phyloP scores from a whole-genome alignment of 2,329 filamentous ascomycete genomes.

The Cercospora sojina region DNA sequence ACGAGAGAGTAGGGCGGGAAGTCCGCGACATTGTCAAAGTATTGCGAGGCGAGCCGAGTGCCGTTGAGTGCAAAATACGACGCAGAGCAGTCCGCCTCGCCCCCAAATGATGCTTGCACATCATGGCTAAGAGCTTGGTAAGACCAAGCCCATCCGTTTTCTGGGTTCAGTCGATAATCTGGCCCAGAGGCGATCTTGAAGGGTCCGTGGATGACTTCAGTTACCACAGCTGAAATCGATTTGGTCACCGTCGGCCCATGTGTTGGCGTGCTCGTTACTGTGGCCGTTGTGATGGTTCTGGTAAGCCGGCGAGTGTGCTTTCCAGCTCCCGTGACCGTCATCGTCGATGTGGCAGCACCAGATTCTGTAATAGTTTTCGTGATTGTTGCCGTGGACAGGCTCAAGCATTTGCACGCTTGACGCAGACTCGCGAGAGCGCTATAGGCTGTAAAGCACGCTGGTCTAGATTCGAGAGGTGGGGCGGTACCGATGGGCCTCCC shows the following conservation, averaged over 20 bases:
- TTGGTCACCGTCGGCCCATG: background rate
- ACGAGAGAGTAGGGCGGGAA: slow-evolving; percentile 16
- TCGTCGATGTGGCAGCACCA: slow-evolving; percentile 1
- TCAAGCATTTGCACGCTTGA: slow-evolving; percentile 4
- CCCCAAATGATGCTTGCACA: background rate
- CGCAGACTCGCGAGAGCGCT: background rate
- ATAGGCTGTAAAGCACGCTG: slow-evolving; percentile 1
- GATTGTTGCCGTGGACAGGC: background rate
- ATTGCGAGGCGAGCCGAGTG: background rate
- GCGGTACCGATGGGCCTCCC: background rate
- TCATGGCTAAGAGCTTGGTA: background rate
- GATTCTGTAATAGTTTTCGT: background rate
- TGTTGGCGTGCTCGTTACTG: background rate
- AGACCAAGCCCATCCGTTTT: background rate
- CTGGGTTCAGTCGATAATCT: slow-evolving; percentile 1
- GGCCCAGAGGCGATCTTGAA: slow-evolving; percentile 4
- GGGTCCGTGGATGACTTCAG: background rate
- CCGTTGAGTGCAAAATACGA: slow-evolving; percentile 9
- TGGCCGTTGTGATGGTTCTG: slow-evolving; percentile 3
- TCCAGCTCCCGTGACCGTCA: background rate
- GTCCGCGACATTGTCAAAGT: background rate
- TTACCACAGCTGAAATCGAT: background rate
- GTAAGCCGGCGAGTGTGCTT: slow-evolving; percentile 5
- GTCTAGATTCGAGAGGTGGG: background rate
- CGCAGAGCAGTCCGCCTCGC: background rate